A percentile compares a stretch with the other conserved stretches of the same genome.
These are phyloP conservation scores for Entonaema liquescens DNA, from an alignment of 495 filamentous ascomycete species.

Conservation along the genomic window DNA sequence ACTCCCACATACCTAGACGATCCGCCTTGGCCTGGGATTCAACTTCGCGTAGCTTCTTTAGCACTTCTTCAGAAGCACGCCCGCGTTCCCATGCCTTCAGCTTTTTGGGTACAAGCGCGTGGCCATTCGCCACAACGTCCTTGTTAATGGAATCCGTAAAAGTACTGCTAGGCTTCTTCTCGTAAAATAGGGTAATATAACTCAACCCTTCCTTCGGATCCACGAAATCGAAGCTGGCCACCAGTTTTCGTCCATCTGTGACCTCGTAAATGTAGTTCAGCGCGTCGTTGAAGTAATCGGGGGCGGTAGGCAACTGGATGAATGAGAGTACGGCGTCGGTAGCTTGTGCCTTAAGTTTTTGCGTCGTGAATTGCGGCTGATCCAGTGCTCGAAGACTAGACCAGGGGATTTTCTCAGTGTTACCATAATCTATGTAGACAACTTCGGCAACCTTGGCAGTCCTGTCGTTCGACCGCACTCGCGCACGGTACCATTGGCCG, in stretches of 20 bases:
- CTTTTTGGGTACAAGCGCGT: constrained; percentile 90
- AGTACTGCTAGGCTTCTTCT: constrained; percentile 61
- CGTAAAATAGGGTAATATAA: constrained; percentile 88
- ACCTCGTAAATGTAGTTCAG: constrained; percentile 73
- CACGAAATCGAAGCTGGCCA: constrained; percentile 87
- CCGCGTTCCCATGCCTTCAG: constrained; percentile 85
- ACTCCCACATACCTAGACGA: constrained; percentile 93
- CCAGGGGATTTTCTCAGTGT: constrained; percentile 88
- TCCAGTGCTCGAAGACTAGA: constrained; percentile 78
- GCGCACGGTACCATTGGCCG: constrained; percentile 92
- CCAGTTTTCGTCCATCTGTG: constrained; percentile 73
- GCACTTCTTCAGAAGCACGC: constrained; percentile 69
- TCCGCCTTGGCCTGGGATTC: constrained; percentile 79
- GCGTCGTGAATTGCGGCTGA: constrained; percentile 76
- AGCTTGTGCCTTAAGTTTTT: constrained; percentile 87
- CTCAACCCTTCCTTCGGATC: constrained; percentile 76
- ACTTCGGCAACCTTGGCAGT: constrained; percentile 87
- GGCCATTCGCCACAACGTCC: constrained; percentile 80
- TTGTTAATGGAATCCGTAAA: constrained; percentile 79
- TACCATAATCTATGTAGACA: constrained; percentile 95
- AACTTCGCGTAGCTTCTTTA: constrained; percentile 71
- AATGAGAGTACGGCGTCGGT: constrained; percentile 88
- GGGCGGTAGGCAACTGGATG: constrained; percentile 78
- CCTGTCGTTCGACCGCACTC: constrained; percentile 90
- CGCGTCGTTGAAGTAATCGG: constrained; percentile 83